phyloP scores from a whole-genome alignment of 352 stramenopile genomes.

The Ochromonadaceae sp. region DNA sequence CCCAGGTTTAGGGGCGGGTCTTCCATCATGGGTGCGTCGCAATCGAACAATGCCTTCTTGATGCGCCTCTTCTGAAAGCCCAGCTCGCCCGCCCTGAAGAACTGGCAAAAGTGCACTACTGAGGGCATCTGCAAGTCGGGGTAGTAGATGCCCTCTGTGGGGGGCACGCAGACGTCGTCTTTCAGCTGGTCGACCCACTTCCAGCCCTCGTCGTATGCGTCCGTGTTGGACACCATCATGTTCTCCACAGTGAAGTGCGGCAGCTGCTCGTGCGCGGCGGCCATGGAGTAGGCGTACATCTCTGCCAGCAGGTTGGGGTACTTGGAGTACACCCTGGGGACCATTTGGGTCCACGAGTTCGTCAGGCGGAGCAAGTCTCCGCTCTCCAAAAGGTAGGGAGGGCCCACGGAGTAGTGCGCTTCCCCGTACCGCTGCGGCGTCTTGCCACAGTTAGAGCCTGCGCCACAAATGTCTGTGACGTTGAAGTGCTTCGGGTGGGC shows the following conservation, averaged over 20 bases:
- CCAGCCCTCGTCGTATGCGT: conserved; percentile 28
- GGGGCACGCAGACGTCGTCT: conserved; percentile 22
- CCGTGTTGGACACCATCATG: conserved; percentile 20
- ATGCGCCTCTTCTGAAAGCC: conserved; percentile 34
- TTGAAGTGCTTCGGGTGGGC: conserved; percentile 7
- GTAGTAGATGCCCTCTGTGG: conserved; percentile 19
- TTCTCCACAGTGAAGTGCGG: conserved; percentile 22
- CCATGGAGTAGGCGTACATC: conserved; percentile 39
- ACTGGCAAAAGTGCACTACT: conserved; percentile 36
- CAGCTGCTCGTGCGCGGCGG: conserved; percentile 31
- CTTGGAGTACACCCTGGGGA: conserved; percentile 21
- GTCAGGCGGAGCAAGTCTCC: conserved; percentile 8
- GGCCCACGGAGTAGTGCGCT: conserved; percentile 29
- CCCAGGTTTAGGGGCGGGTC: not conserved
- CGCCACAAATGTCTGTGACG: conserved; percentile 26
- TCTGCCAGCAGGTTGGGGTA: conserved; percentile 37
- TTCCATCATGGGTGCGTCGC: conserved; percentile 18
- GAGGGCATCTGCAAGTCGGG: conserved; percentile 21
- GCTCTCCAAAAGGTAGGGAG: conserved; percentile 30
- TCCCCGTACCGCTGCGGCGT: conserved; percentile 12
- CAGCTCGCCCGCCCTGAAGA: conserved; percentile 30
- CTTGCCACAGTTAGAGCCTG: conserved; percentile 25
- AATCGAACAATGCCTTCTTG: conserved; percentile 30
- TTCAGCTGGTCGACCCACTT: conserved; percentile 12
- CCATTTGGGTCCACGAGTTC: conserved; percentile 15